Conservation (phyloP, 306 rosid species). For the Cucumis cinereus region DNA sequence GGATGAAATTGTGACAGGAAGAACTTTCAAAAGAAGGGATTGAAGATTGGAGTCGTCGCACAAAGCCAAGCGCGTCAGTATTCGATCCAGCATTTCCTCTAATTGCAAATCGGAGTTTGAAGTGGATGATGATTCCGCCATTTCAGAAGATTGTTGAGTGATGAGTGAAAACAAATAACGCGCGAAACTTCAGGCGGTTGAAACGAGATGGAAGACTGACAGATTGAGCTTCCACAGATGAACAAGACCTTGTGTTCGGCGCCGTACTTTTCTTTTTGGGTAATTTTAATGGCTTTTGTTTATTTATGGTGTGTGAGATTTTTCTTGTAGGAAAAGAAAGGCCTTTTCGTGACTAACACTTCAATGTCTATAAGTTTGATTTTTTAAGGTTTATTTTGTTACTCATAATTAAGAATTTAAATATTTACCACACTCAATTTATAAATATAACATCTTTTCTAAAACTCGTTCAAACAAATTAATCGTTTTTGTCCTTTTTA, state of each 20-base stretch:
- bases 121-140: constrained; percentile 58
- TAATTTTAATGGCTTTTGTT: neutral
- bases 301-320: neutral
- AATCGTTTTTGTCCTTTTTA: too few relatives aligned
- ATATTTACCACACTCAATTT: too few relatives aligned
- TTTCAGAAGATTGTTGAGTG: neutral
- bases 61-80: constrained; percentile 81
- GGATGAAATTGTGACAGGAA: constrained; percentile 67
- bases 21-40: constrained; percentile 62
- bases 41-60: constrained; percentile 88
- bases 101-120: constrained; percentile 49
- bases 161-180: neutral
- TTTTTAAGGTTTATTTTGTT: too few relatives aligned
- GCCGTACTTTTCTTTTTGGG: neutral
- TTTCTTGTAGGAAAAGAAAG: neutral
- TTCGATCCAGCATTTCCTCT: constrained; percentile 77
- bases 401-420: too few relatives aligned
- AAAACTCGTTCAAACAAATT: too few relatives aligned
- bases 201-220: neutral
- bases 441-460: too few relatives aligned
- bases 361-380: too few relatives aligned
- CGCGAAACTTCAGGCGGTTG: neutral
- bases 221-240: neutral
- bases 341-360: too few relatives aligned
- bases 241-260: neutral